Percentiles rank a stretch among this genome's conserved stretches.
Evolutionary conservation across 2,329 filamentous ascomycete species (phyloP).

Genomic region (Teratosphaeria gauchensis): DNA sequence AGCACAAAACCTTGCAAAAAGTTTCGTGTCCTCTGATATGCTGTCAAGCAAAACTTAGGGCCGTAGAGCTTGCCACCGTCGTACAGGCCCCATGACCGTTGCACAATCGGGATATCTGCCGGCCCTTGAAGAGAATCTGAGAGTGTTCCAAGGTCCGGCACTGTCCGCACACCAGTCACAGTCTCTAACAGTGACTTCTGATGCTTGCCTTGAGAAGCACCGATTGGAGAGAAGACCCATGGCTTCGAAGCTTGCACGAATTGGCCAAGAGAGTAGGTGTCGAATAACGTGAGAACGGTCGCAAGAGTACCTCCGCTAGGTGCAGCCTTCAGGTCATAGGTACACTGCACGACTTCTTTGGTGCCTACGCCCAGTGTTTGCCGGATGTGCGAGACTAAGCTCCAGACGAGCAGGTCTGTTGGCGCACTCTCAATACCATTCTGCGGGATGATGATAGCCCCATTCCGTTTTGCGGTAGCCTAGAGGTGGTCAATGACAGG

Average conservation of each 20-base stretch:
- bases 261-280: constrained; percentile 37
- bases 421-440: constrained; percentile 54
- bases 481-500: too few species aligned
- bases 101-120: constrained; percentile 48
- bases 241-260: constrained; percentile 40
- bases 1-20: constrained; percentile 38
- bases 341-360: constrained; percentile 41
- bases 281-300: constrained; percentile 52
- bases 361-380: constrained; percentile 42
- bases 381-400: constrained; percentile 45
- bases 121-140: constrained; percentile 44
- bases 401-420: constrained; percentile 45
- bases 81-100: constrained; percentile 51
- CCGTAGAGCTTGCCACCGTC: constrained; percentile 45
- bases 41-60: constrained; percentile 46
- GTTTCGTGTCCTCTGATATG: constrained; percentile 46
- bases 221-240: constrained; percentile 42
- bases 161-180: constrained; percentile 41
- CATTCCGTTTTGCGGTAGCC: constrained; percentile 47
- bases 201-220: constrained; percentile 24
- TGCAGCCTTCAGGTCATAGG: constrained; percentile 45
- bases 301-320: constrained; percentile 52
- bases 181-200: constrained; percentile 28
- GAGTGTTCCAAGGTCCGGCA: constrained; percentile 49
- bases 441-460: constrained; percentile 53